Percentiles rank a stretch among this genome's conserved stretches.
Conservation (phyloP, 1,284 basidiomycete genomes). For the Moniliella sp. region DNA sequence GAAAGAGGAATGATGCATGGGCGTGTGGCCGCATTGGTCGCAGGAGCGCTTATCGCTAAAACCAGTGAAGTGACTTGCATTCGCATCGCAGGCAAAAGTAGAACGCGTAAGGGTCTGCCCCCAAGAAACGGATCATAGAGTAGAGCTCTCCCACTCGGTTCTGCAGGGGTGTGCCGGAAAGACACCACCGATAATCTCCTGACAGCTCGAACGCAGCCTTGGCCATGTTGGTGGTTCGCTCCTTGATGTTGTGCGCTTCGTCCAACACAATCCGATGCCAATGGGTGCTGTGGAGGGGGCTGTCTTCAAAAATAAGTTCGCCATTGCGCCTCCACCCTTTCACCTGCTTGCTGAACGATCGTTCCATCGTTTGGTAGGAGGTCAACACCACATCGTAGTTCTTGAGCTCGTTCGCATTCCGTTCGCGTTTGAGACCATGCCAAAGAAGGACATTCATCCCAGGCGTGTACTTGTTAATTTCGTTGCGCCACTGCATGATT, state of each 20-base stretch:
- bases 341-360: constrained; percentile 75
- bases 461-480: constrained; percentile 47
- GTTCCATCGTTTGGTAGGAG: constrained; percentile 55
- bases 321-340: constrained; percentile 72
- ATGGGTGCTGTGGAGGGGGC: constrained; percentile 64
- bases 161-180: constrained; percentile 79
- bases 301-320: constrained; percentile 65
- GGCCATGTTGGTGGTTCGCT: constrained; percentile 78
- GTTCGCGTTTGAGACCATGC: constrained; percentile 53
- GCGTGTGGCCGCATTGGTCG: constrained; percentile 73
- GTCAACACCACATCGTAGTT: constrained; percentile 57
- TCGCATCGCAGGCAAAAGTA: constrained; percentile 51
- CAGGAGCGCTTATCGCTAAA: constrained; percentile 64
- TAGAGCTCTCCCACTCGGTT: constrained; percentile 80
- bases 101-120: constrained; percentile 15
- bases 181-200: constrained; percentile 69
- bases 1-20: constrained; percentile 64
- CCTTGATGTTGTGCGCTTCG: constrained; percentile 80
- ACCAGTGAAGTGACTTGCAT: constrained; percentile 76
- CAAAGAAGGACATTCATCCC: constrained; percentile 53
- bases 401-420: constrained; percentile 47
- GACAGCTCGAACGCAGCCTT: constrained; percentile 78
- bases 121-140: constrained; percentile 49
- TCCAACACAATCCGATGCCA: constrained; percentile 68
- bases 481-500: constrained; percentile 94